These are phyloP conservation scores for Ophiostoma perfectum DNA, from an alignment of 2,329 filamentous ascomycete species.

Conservation along the genomic window DNA sequence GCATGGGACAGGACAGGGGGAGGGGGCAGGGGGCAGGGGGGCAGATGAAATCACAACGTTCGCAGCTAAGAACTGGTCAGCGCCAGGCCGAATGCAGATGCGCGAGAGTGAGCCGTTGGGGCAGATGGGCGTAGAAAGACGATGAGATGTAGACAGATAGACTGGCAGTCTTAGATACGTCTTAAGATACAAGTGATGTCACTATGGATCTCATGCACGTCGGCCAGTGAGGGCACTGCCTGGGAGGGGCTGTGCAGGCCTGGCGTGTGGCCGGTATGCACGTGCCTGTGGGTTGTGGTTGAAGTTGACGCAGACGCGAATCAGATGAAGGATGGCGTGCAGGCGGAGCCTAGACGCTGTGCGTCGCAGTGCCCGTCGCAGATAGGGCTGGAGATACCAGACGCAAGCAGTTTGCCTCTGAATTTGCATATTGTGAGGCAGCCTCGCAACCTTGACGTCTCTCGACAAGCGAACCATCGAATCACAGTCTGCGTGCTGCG, in stretches of 20 bases:
- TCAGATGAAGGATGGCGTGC: neutral
- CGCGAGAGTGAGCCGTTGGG: neutral
- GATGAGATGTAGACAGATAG: neutral
- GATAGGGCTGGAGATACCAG: neutral
- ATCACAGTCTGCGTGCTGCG: neutral
- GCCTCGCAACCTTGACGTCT: neutral
- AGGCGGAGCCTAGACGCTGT: neutral
- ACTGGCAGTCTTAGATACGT: neutral
- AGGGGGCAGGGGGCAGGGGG: no score
- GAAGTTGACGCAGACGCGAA: neutral
- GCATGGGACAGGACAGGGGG: no score
- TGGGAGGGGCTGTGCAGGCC: slow-evolving; percentile 1
- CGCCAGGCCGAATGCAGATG: slow-evolving; percentile 3
- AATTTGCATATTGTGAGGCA: neutral
- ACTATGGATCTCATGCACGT: neutral
- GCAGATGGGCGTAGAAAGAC: neutral
- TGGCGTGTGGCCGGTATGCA: neutral
- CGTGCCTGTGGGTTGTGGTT: neutral
- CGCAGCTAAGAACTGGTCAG: neutral
- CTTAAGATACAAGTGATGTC: neutral
- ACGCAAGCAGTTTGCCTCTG: neutral
- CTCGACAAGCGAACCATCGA: no score
- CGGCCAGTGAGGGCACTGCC: neutral
- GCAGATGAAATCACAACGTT: neutral
- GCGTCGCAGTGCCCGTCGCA: neutral